Conservation (phyloP, 352 stramenopile genomes). For the Globisporangium polare region DNA sequence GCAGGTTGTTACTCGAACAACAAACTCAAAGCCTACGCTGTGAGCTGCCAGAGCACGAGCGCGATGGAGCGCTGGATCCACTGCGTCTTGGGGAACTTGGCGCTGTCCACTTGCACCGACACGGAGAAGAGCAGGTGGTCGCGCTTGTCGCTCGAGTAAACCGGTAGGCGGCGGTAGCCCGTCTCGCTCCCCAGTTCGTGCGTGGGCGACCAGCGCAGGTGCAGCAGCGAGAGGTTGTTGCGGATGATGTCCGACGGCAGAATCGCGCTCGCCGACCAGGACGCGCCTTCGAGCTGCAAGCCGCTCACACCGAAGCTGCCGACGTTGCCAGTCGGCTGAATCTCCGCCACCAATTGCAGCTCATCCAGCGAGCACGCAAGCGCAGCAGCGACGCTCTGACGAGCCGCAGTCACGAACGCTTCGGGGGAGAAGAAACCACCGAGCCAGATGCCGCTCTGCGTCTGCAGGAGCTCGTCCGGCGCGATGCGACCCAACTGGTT, state of each 20-base stretch:
- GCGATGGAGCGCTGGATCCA: slow-evolving; percentile 84
- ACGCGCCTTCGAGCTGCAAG: slow-evolving; percentile 81
- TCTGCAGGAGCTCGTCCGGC: slow-evolving; percentile 32
- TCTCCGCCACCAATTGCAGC: slow-evolving; percentile 74
- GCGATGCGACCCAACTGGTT: slow-evolving; percentile 38
- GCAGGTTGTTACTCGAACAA: not conserved
- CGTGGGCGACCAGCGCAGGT: slow-evolving; percentile 63
- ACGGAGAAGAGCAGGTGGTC: slow-evolving; percentile 84
- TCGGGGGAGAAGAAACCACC: slow-evolving; percentile 92
- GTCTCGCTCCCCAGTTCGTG: slow-evolving; percentile 22
- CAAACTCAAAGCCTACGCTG: slow-evolving; percentile 19
- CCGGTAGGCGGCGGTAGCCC: slow-evolving; percentile 53
- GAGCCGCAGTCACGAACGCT: slow-evolving; percentile 89
- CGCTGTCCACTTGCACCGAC: slow-evolving; percentile 46
- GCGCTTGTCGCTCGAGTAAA: slow-evolving; percentile 82
- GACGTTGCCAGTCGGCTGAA: slow-evolving; percentile 31
- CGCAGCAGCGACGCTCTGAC: slow-evolving; percentile 83
- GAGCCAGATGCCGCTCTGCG: slow-evolving; percentile 72
- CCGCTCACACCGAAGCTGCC: slow-evolving; percentile 63
- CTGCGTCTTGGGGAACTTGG: slow-evolving; percentile 48
- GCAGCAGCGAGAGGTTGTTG: slow-evolving; percentile 57
- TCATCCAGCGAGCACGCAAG: slow-evolving; percentile 87
- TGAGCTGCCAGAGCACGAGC: slow-evolving; percentile 75
- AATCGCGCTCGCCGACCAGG: slow-evolving; percentile 66
- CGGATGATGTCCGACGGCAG: slow-evolving; percentile 73